These are phyloP conservation scores for Actinidia arguta DNA, from an alignment of 179 eudicot species.

Conservation along the genomic window DNA sequence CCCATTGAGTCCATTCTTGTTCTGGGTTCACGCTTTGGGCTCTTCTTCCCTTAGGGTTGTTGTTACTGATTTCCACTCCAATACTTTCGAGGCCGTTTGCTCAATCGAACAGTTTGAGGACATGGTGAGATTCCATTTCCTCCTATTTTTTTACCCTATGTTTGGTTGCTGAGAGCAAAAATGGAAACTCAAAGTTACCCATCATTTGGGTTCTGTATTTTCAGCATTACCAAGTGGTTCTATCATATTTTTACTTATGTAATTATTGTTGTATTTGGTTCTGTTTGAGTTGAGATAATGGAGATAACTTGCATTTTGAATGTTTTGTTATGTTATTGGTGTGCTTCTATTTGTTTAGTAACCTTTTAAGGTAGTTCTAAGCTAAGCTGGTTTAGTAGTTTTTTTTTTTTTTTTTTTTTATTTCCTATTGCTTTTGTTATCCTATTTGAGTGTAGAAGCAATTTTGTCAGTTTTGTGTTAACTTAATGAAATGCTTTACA, in stretches of 20 bases:
- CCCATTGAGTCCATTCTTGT: conserved; percentile 43
- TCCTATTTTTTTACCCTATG: background rate
- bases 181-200: background rate
- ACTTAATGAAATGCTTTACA: background rate
- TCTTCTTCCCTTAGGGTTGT: conserved; percentile 43
- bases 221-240: background rate
- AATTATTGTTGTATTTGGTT: background rate
- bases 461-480: background rate
- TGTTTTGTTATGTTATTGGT: background rate
- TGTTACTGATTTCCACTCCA: conserved; percentile 63
- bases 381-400: background rate
- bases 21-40: conserved; percentile 45
- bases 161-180: background rate
- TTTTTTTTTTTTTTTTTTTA: background rate
- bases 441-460: background rate
- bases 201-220: background rate
- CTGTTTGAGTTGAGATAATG: background rate
- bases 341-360: background rate
- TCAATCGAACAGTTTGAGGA: conserved; percentile 70
- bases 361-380: background rate
- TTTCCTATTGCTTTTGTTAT: background rate
- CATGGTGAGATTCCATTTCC: conserved; percentile 46
- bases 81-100: conserved; percentile 53
- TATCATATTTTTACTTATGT: too few species aligned
- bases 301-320: background rate